Conservation (phyloP, 352 stramenopile species). For the Aphanomyces euteiches region DNA sequence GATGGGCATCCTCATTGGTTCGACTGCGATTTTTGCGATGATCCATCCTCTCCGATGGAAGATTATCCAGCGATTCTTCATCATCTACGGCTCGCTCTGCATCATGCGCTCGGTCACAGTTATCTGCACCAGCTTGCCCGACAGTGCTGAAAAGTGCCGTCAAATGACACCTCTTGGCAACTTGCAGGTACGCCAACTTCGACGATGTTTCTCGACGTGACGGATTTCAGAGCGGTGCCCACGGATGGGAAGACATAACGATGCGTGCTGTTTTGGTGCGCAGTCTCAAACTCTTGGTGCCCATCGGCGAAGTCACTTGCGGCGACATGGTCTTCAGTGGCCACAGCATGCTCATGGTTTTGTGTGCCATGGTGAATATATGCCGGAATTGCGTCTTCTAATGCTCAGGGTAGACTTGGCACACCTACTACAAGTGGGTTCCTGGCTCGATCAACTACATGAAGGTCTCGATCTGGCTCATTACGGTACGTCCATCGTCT, state of each 20-base stretch:
- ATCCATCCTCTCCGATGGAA: conserved; percentile 28
- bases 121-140: conserved; percentile 29
- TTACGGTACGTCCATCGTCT: conserved; percentile 21
- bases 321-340: conserved; percentile 30
- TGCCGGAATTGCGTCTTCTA: too few species aligned
- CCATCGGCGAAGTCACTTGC: conserved; percentile 28
- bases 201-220: neutral
- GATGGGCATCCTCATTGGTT: conserved; percentile 18
- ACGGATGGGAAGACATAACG: conserved; percentile 31
- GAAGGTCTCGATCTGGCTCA: conserved; percentile 30
- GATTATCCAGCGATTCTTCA: conserved; percentile 31
- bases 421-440: conserved; percentile 32
- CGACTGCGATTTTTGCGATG: conserved; percentile 21
- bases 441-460: conserved; percentile 31
- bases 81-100: conserved; percentile 30
- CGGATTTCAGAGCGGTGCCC: conserved; percentile 20
- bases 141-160: conserved; percentile 29
- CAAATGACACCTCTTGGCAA: conserved; percentile 30
- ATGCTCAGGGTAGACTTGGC: conserved; percentile 15
- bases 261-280: conserved; percentile 28
- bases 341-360: conserved; percentile 30
- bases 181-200: conserved; percentile 12
- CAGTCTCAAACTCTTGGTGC: conserved; percentile 28
- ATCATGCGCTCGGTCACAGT: conserved; percentile 30
- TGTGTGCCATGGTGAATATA: conserved; percentile 21